These are phyloP conservation scores for Apiospora koreana DNA, from an alignment of 2,329 filamentous ascomycete species.

Conservation along the genomic window DNA sequence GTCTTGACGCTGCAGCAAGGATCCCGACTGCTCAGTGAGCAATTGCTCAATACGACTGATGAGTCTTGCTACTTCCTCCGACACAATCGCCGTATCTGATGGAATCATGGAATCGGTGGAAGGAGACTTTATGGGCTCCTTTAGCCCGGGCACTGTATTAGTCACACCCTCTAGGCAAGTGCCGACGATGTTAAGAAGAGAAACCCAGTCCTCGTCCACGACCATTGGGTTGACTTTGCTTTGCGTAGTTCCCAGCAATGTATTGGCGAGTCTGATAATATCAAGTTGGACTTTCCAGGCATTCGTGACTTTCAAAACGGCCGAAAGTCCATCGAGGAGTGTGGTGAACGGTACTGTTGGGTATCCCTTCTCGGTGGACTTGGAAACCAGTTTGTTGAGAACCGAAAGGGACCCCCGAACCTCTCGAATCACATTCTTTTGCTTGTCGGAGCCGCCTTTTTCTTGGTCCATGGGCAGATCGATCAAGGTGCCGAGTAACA, in stretches of 20 bases:
- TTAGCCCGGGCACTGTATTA: slow-evolving; percentile 21
- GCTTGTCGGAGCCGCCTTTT: slow-evolving; percentile 36
- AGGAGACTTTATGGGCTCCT: slow-evolving; percentile 24
- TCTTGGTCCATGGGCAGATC: slow-evolving; percentile 41
- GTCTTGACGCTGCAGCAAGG: slow-evolving; percentile 65
- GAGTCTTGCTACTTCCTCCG: slow-evolving; percentile 45
- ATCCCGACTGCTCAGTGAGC: slow-evolving; percentile 44
- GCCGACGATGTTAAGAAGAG: slow-evolving; percentile 59
- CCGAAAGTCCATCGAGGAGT: slow-evolving; percentile 58
- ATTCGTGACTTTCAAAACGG: slow-evolving; percentile 46
- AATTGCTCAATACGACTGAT: slow-evolving; percentile 52
- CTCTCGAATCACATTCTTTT: slow-evolving; percentile 55
- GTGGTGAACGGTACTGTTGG: slow-evolving; percentile 60
- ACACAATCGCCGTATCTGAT: slow-evolving; percentile 39
- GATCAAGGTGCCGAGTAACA: slow-evolving; percentile 63
- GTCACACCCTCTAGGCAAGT: slow-evolving; percentile 49
- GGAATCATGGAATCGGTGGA: slow-evolving; percentile 32
- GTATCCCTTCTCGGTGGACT: slow-evolving; percentile 60
- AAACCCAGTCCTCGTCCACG: slow-evolving; percentile 66
- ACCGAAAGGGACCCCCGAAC: slow-evolving; percentile 65
- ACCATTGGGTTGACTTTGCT: slow-evolving; percentile 57
- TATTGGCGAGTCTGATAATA: slow-evolving; percentile 55
- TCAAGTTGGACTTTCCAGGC: slow-evolving; percentile 48
- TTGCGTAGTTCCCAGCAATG: slow-evolving; percentile 54
- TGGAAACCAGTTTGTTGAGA: slow-evolving; percentile 62